These are phyloP conservation scores for Porpolomopsis calyptriformis DNA, from an alignment of 768 basidiomycete species.

Conservation along the genomic window DNA sequence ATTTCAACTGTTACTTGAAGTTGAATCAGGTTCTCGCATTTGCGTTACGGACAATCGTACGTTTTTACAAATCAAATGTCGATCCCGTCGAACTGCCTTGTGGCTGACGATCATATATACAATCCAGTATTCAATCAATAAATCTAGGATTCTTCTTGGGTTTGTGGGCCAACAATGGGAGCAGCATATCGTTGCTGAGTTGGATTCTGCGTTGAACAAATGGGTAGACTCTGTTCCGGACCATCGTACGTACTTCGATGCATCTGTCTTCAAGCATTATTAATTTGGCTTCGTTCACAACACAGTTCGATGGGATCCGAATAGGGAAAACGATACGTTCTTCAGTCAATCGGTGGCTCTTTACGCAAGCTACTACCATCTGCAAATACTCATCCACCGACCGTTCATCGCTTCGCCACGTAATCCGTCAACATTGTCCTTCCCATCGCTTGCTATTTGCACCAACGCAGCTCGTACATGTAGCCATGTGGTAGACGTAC, in stretches of 20 bases:
- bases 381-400: constrained; percentile 67
- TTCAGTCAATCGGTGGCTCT: constrained; percentile 56
- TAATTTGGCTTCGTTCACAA: not conserved
- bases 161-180: constrained; percentile 46
- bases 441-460: constrained; percentile 67
- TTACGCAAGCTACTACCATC: constrained; percentile 39
- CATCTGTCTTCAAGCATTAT: not conserved
- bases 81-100: not conserved
- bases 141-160: constrained; percentile 42
- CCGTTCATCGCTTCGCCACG: constrained; percentile 60
- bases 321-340: constrained; percentile 30
- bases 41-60: constrained; percentile 47
- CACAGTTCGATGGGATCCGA: constrained; percentile 45
- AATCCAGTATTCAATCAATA: constrained; percentile 63
- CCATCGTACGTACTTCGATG: constrained; percentile 30
- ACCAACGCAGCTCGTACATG: constrained; percentile 74
- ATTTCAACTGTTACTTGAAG: constrained; percentile 44
- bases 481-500: constrained; percentile 64
- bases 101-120: not conserved
- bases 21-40: constrained; percentile 53
- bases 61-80: constrained; percentile 10
- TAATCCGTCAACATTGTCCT: constrained; percentile 35
- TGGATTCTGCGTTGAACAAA: constrained; percentile 62
- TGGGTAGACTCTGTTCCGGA: constrained; percentile 62
- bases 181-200: constrained; percentile 53